Percentiles rank a stretch among this genome's conserved stretches.
Conservation (phyloP, 495 filamentous ascomycete species). For the Tuber calosporum region DNA sequence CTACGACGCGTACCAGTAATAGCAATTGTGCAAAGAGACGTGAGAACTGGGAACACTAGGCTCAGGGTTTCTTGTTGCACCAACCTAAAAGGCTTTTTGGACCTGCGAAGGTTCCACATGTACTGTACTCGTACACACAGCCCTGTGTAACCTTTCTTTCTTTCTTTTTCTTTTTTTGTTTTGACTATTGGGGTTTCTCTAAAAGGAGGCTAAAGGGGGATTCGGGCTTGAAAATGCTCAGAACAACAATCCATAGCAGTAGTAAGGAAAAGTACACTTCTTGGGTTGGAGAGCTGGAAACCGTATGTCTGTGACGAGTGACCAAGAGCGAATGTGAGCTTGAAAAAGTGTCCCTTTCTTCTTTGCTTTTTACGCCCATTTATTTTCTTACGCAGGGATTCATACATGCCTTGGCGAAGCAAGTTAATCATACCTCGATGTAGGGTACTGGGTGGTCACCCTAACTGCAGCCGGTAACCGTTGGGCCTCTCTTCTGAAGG, state of each 20-base stretch:
- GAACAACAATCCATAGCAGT: background rate
- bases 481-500: conserved; percentile 22
- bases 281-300: conserved; percentile 19
- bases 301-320: conserved; percentile 16
- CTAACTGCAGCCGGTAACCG: conserved; percentile 29
- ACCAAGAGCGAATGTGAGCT: background rate
- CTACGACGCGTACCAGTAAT: background rate
- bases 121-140: conserved; percentile 25
- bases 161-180: too few relatives aligned
- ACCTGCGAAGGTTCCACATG: conserved; percentile 24
- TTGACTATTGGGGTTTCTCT: conserved; percentile 18
- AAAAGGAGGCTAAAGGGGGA: conserved; percentile 23
- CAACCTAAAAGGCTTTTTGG: conserved; percentile 26
- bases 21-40: conserved; percentile 3
- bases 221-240: conserved; percentile 10
- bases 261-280: conserved; percentile 26
- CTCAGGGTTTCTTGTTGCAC: conserved; percentile 23
- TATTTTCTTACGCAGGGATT: conserved; percentile 20
- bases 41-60: background rate
- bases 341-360: conserved; percentile 23
- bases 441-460: conserved; percentile 6
- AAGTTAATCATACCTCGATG: conserved; percentile 2
- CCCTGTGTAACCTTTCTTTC: conserved; percentile 30
- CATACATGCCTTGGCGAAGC: conserved; percentile 20
- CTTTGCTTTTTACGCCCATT: conserved; percentile 30